Evolutionary conservation across 208 protist species (phyloP).

Genomic region (Acanthamoeba royreba): DNA sequence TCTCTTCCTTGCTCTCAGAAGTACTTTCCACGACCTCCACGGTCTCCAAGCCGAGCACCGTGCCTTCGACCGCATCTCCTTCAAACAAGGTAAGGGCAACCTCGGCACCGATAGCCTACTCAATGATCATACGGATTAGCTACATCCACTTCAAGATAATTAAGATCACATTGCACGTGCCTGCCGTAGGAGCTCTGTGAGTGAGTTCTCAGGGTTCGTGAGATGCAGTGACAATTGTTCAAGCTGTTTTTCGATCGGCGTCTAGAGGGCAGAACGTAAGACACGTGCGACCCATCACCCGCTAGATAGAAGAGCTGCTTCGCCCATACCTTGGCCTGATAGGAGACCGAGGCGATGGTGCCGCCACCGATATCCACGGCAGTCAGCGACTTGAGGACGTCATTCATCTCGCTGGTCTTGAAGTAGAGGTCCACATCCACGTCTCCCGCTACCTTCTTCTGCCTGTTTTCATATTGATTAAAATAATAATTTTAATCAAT

Average conservation of each 20-base stretch:
- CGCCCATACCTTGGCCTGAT: too few species aligned
- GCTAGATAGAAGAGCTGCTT: too few species aligned
- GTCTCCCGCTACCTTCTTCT: neutral
- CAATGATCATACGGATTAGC: too few species aligned
- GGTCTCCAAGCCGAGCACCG: neutral
- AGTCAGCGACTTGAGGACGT: neutral
- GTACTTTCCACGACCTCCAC: neutral
- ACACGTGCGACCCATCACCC: too few species aligned
- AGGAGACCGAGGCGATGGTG: neutral
- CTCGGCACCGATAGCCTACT: neutral
- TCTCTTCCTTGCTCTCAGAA: neutral
- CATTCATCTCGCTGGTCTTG: neutral
- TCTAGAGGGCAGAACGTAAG: too few species aligned
- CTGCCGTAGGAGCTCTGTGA: too few species aligned
- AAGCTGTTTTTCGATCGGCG: neutral
- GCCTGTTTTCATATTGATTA: neutral
- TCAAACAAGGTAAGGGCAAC: neutral
- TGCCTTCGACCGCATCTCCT: neutral
- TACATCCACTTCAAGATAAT: too few species aligned
- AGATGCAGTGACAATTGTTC: neutral
- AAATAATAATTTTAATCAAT: neutral
- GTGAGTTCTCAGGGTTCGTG: too few species aligned
- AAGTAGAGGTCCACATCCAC: neutral
- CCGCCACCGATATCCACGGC: neutral
- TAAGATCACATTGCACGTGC: too few species aligned